Percentiles rank a stretch among this genome's conserved stretches.
Conservation (phyloP, 257 asterid species). For the Rehmannia glutinosa region DNA sequence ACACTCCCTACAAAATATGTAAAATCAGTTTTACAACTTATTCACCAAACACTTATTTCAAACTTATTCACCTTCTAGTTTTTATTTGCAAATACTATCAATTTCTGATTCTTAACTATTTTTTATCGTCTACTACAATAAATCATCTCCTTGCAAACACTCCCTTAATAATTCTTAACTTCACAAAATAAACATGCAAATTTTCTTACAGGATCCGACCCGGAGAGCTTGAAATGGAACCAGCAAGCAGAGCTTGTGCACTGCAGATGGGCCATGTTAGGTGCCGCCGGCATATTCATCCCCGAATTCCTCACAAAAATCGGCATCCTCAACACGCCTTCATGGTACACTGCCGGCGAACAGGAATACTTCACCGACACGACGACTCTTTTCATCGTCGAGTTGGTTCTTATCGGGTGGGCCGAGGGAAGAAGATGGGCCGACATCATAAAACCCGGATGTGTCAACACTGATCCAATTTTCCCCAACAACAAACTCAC, state of each 20-base stretch:
- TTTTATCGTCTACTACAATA: no score
- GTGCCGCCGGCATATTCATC: conserved; percentile 97
- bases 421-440: conserved; percentile 99
- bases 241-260: conserved; percentile 87
- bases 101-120: no score
- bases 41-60: no score
- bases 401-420: conserved; percentile 92
- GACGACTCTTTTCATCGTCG: conserved; percentile 75
- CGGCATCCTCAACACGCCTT: conserved; percentile 92
- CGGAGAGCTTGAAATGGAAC: conserved; percentile 93
- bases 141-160: no score
- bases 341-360: conserved; percentile 99
- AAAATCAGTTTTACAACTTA: no score
- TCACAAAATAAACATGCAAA: no score
- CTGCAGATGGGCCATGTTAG: conserved; percentile 99
- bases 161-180: no score
- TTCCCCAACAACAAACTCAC: conserved; percentile 99
- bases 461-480: conserved; percentile 92
- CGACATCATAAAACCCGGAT: conserved; percentile 88
- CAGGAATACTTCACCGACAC: conserved; percentile 93
- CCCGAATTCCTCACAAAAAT: conserved; percentile 92
- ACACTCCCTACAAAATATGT: no score
- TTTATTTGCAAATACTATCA: no score
- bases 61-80: no score
- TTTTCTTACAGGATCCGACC: conserved; percentile 95